phyloP scores from a whole-genome alignment of 108 stramenopile genomes.

The Cyclotella baltica region DNA sequence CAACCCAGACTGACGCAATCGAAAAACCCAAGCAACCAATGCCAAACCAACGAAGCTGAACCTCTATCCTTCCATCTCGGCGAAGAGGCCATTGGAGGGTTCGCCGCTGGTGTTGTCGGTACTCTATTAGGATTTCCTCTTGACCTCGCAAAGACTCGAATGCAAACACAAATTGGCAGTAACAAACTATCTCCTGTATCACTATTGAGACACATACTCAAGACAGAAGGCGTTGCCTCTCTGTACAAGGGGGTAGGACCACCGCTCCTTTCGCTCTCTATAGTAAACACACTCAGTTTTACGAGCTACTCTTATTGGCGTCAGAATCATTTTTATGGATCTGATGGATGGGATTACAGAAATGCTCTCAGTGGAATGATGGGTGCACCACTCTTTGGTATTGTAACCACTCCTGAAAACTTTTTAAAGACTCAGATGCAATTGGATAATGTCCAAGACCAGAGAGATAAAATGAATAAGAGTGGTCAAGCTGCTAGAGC shows the following conservation, averaged over 20 bases:
- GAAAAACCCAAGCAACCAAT: neutral
- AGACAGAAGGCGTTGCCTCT: constrained; percentile 73
- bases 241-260: constrained; percentile 89
- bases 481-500: constrained; percentile 13
- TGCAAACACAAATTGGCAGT: constrained; percentile 38
- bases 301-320: constrained; percentile 81
- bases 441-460: constrained; percentile 55
- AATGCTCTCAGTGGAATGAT: constrained; percentile 82
- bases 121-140: constrained; percentile 93
- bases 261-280: constrained; percentile 83
- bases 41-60: neutral
- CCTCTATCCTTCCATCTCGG: constrained; percentile 53
- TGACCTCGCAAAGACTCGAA: constrained; percentile 66
- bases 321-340: constrained; percentile 61
- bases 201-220: constrained; percentile 59
- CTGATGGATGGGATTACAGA: constrained; percentile 75
- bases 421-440: constrained; percentile 82
- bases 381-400: constrained; percentile 75
- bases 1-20: constrained; percentile 10
- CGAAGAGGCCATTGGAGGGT: constrained; percentile 71
- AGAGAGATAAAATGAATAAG: constrained; percentile 33
- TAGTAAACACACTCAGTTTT: constrained; percentile 89
- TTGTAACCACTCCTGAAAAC: constrained; percentile 89
- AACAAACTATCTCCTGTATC: constrained; percentile 31
- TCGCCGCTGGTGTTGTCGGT: constrained; percentile 85